These are phyloP conservation scores for Lonicera japonica DNA, from an alignment of 129 eudicot genomes.

Conservation along the genomic window DNA sequence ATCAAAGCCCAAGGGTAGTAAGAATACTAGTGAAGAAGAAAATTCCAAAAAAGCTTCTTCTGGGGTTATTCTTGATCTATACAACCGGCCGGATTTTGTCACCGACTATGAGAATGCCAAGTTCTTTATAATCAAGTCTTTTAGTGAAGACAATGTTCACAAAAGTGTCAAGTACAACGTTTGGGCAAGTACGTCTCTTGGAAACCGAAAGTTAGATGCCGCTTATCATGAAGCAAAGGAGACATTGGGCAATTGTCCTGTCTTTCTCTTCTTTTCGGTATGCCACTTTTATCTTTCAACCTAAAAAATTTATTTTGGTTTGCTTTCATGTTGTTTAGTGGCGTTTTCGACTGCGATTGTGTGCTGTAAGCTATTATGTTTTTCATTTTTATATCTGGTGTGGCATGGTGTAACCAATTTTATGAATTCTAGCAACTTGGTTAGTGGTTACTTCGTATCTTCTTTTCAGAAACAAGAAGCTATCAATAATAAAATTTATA, in stretches of 20 bases:
- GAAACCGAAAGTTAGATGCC: slow-evolving; percentile 83
- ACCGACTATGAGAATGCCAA: slow-evolving; percentile 64
- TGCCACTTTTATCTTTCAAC: too few relatives aligned
- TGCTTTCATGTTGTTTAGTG: too few relatives aligned
- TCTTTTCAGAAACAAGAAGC: too few relatives aligned
- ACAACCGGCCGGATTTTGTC: slow-evolving; percentile 58
- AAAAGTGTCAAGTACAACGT: slow-evolving; percentile 80
- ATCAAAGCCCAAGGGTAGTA: slow-evolving; percentile 50
- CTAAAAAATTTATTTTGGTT: too few relatives aligned
- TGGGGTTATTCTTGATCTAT: slow-evolving; percentile 34
- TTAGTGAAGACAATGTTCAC: slow-evolving; percentile 92
- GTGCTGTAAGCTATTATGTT: too few relatives aligned
- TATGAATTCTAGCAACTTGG: too few relatives aligned
- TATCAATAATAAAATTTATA: too few relatives aligned
- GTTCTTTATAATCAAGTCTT: slow-evolving; percentile 87
- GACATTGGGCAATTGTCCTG: slow-evolving; percentile 43
- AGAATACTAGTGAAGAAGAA: slow-evolving; percentile 34
- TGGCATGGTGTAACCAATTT: too few relatives aligned
- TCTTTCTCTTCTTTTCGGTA: slow-evolving; percentile 89
- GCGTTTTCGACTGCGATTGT: too few relatives aligned
- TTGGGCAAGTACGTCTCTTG: slow-evolving; percentile 95
- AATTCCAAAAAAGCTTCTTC: slow-evolving; percentile 31
- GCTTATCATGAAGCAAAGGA: slow-evolving; percentile 82
- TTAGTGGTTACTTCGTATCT: too few relatives aligned
- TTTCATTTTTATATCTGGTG: too few relatives aligned